phyloP scores from a whole-genome alignment of 2,329 filamentous ascomycete genomes.

The Lecanicillium sp. region DNA sequence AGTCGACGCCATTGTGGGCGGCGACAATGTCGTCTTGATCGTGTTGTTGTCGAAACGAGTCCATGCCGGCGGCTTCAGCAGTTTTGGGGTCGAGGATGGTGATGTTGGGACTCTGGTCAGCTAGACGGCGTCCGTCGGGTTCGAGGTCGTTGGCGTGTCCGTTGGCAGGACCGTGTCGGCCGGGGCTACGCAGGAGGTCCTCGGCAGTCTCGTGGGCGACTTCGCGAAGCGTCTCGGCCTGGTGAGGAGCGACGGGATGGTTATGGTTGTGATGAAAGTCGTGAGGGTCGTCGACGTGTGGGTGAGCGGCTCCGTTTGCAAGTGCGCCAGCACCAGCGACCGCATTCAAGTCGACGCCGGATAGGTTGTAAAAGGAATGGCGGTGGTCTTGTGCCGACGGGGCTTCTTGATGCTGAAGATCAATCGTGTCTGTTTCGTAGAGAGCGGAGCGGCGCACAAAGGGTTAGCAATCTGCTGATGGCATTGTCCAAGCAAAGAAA shows the following conservation, averaged over 20 bases:
- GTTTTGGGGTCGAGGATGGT: slow-evolving; percentile 8
- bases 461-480: slow-evolving; percentile 1
- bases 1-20: slow-evolving; percentile 50
- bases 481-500: too few relatives aligned
- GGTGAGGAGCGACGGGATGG: slow-evolving; percentile 61
- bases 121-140: slow-evolving; percentile 26
- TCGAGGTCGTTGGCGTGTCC: slow-evolving; percentile 31
- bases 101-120: slow-evolving; percentile 29
- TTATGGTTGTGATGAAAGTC: slow-evolving; percentile 40
- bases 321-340: too few relatives aligned
- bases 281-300: slow-evolving; percentile 48
- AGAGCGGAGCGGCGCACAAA: background rate
- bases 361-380: slow-evolving; percentile 34
- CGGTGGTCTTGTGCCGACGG: slow-evolving; percentile 81
- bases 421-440: slow-evolving; percentile 69
- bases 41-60: slow-evolving; percentile 22
- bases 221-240: slow-evolving; percentile 75
- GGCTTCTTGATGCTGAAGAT: slow-evolving; percentile 76
- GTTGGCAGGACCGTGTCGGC: slow-evolving; percentile 39
- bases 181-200: slow-evolving; percentile 57
- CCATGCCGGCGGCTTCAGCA: slow-evolving; percentile 9
- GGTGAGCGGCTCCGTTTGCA: too few relatives aligned
- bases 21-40: slow-evolving; percentile 51
- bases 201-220: slow-evolving; percentile 69
- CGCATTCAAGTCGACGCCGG: slow-evolving; percentile 36